Percentiles rank a stretch among this genome's conserved stretches.
Evolutionary conservation across 2,329 filamentous ascomycete species (phyloP).

Genomic region (Microdochium trichocladiopsis): DNA sequence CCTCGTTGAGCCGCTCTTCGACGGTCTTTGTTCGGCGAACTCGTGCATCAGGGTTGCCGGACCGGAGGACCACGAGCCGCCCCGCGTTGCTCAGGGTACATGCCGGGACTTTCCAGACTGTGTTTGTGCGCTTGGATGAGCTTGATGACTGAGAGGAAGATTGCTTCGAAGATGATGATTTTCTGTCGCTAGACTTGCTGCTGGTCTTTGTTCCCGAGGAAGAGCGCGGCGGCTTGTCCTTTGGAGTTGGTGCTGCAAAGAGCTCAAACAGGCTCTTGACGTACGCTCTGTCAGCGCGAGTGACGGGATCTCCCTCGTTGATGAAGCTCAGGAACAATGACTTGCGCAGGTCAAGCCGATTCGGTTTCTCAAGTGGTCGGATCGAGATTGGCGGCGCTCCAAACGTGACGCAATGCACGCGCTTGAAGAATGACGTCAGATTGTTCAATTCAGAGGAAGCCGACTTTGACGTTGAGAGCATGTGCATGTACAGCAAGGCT

Average conservation of each 20-base stretch:
- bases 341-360: constrained; percentile 42
- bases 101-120: constrained; percentile 57
- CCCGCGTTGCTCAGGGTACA: constrained; percentile 65
- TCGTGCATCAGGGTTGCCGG: constrained; percentile 29
- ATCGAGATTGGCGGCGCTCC: constrained; percentile 75
- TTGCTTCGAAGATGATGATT: constrained; percentile 14
- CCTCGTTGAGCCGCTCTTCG: constrained; percentile 43
- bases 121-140: constrained; percentile 2
- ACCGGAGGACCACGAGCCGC: constrained; percentile 58
- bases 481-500: constrained; percentile 72
- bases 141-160: constrained; percentile 15
- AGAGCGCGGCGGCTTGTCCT: constrained; percentile 6
- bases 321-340: constrained; percentile 73
- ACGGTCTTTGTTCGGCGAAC: constrained; percentile 38
- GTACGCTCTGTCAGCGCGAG: constrained; percentile 70
- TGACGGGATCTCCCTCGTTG: constrained; percentile 81
- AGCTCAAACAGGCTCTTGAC: constrained; percentile 66
- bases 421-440: constrained; percentile 65
- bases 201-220: constrained; percentile 5
- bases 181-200: constrained; percentile 3
- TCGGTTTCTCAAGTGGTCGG: constrained; percentile 57
- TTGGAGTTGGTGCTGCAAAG: constrained; percentile 54
- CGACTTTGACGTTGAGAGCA: constrained; percentile 52
- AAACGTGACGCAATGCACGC: constrained; percentile 79
- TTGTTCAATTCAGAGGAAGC: constrained; percentile 62